phyloP scores from a whole-genome alignment of 2,329 filamentous ascomycete species.

The Aspergillus aculeatus region DNA sequence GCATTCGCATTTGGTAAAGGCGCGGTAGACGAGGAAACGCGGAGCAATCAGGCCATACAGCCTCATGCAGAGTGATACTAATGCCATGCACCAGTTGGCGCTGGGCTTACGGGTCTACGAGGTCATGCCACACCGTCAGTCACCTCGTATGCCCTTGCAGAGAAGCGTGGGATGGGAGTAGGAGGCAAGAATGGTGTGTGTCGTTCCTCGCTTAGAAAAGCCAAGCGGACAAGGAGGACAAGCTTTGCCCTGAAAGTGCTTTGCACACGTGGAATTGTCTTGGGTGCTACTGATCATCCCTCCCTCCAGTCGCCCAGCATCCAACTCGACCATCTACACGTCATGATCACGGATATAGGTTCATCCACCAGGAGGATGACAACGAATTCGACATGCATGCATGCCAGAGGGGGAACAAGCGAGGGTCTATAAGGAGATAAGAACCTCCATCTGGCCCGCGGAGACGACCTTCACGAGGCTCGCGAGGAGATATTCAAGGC shows the following conservation, averaged over 20 bases:
- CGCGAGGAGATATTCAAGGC: background rate
- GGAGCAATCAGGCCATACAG: background rate
- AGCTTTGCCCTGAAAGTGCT: background rate
- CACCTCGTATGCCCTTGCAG: background rate
- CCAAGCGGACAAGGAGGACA: background rate
- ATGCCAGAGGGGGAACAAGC: background rate
- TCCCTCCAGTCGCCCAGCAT: too few species aligned
- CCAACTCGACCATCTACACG: background rate
- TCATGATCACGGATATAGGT: background rate
- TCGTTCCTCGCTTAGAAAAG: background rate
- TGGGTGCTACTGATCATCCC: background rate
- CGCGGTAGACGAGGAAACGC: too few species aligned
- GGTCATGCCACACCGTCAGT: background rate
- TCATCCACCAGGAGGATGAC: background rate
- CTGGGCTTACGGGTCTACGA: background rate
- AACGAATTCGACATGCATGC: background rate
- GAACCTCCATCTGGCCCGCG: background rate
- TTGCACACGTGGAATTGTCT: background rate
- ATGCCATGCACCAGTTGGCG: background rate
- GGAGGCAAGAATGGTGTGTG: too few species aligned
- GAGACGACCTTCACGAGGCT: background rate
- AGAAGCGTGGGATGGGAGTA: background rate
- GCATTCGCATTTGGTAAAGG: too few species aligned
- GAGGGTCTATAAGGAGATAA: background rate
- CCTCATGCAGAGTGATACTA: background rate